A percentile compares a stretch with the other conserved stretches of the same genome.
Evolutionary conservation across 2,329 filamentous ascomycete genomes (phyloP).

Genomic region (Eutypella sp.): DNA sequence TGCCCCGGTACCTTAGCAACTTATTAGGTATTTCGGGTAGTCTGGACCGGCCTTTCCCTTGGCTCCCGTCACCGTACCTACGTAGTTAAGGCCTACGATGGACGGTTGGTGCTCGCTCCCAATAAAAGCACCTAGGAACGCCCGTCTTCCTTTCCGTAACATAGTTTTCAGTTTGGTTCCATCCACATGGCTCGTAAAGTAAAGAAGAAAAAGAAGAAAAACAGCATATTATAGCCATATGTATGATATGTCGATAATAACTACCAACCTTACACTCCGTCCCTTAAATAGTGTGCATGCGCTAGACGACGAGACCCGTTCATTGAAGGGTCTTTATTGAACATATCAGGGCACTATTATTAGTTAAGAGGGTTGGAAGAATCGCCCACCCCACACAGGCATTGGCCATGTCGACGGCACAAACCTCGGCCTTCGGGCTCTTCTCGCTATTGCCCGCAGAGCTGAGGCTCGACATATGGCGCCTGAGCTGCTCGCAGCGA

Average conservation of each 20-base stretch:
- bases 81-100: neutral
- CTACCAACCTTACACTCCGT: neutral
- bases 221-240: neutral
- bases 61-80: neutral
- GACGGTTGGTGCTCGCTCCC: neutral
- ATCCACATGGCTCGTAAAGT: too few relatives aligned
- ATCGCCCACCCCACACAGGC: neutral
- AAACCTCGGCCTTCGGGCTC: constrained; percentile 21
- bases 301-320: too few relatives aligned
- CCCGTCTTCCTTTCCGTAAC: neutral
- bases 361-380: too few relatives aligned
- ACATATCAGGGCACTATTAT: too few relatives aligned
- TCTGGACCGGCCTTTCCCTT: neutral
- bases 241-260: neutral
- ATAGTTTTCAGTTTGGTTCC: neutral
- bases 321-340: too few relatives aligned
- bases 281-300: too few relatives aligned
- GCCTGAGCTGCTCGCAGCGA: constrained; percentile 29
- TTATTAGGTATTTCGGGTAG: neutral
- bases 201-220: neutral
- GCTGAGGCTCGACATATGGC: constrained; percentile 37
- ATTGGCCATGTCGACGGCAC: constrained; percentile 14
- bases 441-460: constrained; percentile 34
- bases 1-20: too few relatives aligned
- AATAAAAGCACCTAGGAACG: neutral